A percentile compares a stretch with the other conserved stretches of the same genome.
These are phyloP conservation scores for Candida buenavistaensis DNA, from an alignment of 1,139 yeast genomes.

Conservation along the genomic window DNA sequence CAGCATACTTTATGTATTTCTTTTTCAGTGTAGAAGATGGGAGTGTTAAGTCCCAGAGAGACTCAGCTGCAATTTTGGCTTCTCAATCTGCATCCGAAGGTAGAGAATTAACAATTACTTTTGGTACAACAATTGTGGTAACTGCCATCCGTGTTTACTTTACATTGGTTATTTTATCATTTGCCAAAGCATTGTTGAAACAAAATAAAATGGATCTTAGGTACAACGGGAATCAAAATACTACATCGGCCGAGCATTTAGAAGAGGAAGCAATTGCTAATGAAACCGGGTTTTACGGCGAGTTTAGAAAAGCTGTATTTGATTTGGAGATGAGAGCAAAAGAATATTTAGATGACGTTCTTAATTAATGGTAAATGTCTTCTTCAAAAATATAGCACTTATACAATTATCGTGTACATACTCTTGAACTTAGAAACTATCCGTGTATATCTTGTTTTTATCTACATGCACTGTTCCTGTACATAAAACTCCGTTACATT, in stretches of 20 bases:
- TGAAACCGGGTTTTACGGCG: conserved; percentile 22
- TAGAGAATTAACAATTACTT: conserved; percentile 71
- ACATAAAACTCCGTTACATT: no score
- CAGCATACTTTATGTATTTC: conserved; percentile 67
- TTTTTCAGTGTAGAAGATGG: conserved; percentile 64
- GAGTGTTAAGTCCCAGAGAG: conserved; percentile 15
- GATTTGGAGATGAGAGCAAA: conserved; percentile 35
- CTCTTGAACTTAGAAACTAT: no score
- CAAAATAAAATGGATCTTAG: conserved; percentile 27
- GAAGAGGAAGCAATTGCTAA: conserved; percentile 28
- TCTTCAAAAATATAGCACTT: conserved; percentile 6
- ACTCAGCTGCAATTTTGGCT: conserved; percentile 18
- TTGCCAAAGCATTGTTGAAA: conserved; percentile 48
- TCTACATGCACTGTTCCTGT: no score
- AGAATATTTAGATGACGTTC: conserved; percentile 25
- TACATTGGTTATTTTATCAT: conserved; percentile 62
- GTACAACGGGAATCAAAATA: conserved; percentile 17
- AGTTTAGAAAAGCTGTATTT: conserved; percentile 22
- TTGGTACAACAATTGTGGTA: conserved; percentile 54
- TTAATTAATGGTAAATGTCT: conserved; percentile 8
- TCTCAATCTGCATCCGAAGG: conserved; percentile 67
- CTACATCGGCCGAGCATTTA: conserved; percentile 17
- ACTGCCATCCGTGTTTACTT: conserved; percentile 64
- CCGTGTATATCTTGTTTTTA: no score
- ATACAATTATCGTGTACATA: no score